These are phyloP conservation scores for Chalara sp. DNA, from an alignment of 2,329 filamentous ascomycete species.

Conservation along the genomic window DNA sequence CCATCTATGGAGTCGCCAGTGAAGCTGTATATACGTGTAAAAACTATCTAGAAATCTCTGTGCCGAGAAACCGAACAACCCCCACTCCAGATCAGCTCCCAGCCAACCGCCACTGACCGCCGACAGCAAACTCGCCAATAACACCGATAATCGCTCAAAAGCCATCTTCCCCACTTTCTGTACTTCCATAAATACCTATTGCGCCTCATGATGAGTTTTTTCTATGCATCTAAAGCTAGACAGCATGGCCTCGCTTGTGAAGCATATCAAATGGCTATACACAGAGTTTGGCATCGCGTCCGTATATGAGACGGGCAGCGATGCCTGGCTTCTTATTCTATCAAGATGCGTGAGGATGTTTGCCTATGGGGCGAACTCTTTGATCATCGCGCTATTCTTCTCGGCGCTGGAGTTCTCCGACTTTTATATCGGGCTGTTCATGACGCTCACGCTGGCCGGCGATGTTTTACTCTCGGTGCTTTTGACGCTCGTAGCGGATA, in stretches of 20 bases:
- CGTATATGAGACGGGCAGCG: conserved; percentile 34
- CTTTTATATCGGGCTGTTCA: conserved; percentile 52
- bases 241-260: conserved; percentile 1
- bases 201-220: too few species aligned
- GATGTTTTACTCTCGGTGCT: conserved; percentile 51
- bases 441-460: conserved; percentile 54
- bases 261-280: conserved; percentile 18
- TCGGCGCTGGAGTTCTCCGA: conserved; percentile 42
- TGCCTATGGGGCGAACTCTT: conserved; percentile 51
- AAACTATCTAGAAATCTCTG: too few species aligned
- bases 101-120: too few species aligned
- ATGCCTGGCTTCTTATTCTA: conserved; percentile 49
- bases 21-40: too few species aligned
- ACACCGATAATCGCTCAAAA: too few species aligned
- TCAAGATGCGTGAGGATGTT: conserved; percentile 53
- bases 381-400: conserved; percentile 51
- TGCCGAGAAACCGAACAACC: too few species aligned
- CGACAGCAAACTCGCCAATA: too few species aligned
- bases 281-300: conserved; percentile 37
- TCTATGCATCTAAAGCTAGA: background rate
- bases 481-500: conserved; percentile 52
- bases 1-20: too few species aligned
- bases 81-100: too few species aligned
- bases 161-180: too few species aligned
- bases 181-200: too few species aligned